Base-by-base conservation (phyloP, 495 filamentous ascomycete genomes). In the Xylaria acuta region DNA sequence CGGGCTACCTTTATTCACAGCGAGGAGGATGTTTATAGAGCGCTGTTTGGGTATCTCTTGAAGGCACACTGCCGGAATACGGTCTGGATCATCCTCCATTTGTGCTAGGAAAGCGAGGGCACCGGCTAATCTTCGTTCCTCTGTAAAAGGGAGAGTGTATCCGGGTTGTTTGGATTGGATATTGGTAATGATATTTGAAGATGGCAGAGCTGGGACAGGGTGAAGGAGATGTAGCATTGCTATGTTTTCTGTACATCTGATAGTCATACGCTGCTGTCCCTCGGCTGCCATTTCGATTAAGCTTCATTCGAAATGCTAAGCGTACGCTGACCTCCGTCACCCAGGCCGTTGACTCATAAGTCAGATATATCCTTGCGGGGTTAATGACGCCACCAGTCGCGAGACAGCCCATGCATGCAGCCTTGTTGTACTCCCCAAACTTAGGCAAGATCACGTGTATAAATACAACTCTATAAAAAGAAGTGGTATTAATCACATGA, bases 61-160 rank as follows among this genome's bases (percentile, higher is more conserved):
- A 41, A 85, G 58, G 41, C 81, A 82, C 9, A 78, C 67, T 9
- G 84, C 84, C 7, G 80, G 77, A 18, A 86, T 79, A 66, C 81
- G 76, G 18, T 75, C 47, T 8, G 65, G 60, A 40, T 80, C 65
- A 68, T 84, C 79, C 20, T 79, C 80, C 22, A 79, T 27, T 2
- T 75, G 74, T 12, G 80, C 77, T 30, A 86, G 76, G 45, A 84
- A 85, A 25, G 83, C 81, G n/a, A 86, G 68, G 1, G 75, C 77
- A 36, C 73, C 69, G 7, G 79, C 67, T 47, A 84, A 54, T 54
- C 59, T 66, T 12, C 63, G 59, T 68, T 86, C 84, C 34, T 75
- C 70, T 30, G 76, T 72, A 34, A 82, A 77, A 12, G 83, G 75
- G 49, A 86, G 73, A 12, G 70, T 73, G 62, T 76, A 74, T 1